These are phyloP conservation scores for Dactylis glomerata DNA, from an alignment of 176 grass and related monocot genomes.

Conservation along the genomic window DNA sequence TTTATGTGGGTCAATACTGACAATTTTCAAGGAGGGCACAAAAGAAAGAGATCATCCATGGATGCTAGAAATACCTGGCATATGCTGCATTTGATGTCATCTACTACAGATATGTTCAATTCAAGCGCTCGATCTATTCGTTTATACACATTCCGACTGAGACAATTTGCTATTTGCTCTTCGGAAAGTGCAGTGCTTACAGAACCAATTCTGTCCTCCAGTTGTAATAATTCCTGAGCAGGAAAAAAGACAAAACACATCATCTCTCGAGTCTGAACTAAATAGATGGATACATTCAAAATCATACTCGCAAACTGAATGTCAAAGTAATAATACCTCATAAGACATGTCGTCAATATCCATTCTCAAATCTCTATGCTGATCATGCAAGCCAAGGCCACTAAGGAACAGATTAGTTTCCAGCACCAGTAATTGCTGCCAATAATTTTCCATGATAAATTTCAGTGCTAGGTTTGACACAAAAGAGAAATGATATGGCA, in stretches of 20 bases:
- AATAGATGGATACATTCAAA: neutral
- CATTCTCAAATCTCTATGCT: constrained; percentile 87
- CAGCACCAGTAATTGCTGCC: constrained; percentile 66
- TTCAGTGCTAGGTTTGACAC: constrained; percentile 36
- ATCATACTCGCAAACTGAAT: neutral
- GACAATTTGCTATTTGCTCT: constrained; percentile 56
- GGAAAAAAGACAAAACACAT: neutral
- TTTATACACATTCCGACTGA: constrained; percentile 45
- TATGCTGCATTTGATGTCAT: constrained; percentile 86
- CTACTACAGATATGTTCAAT: constrained; percentile 17
- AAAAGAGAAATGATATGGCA: neutral
- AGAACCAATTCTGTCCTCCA: constrained; percentile 82
- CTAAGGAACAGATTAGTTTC: constrained; percentile 66
- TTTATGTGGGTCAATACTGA: neutral
- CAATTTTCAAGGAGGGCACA: neutral
- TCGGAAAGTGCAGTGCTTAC: constrained; percentile 85
- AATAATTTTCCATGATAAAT: constrained; percentile 31
- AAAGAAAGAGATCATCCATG: neutral
- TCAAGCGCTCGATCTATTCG: constrained; percentile 2
- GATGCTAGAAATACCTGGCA: constrained; percentile 68
- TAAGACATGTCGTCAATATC: constrained; percentile 97
- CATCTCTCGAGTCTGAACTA: neutral
- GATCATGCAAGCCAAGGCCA: constrained; percentile 62
- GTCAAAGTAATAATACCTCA: constrained; percentile 61
- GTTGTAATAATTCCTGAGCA: constrained; percentile 72